phyloP scores from a whole-genome alignment of 1,139 yeast genomes.

The Geotrichum phurueaensis region DNA sequence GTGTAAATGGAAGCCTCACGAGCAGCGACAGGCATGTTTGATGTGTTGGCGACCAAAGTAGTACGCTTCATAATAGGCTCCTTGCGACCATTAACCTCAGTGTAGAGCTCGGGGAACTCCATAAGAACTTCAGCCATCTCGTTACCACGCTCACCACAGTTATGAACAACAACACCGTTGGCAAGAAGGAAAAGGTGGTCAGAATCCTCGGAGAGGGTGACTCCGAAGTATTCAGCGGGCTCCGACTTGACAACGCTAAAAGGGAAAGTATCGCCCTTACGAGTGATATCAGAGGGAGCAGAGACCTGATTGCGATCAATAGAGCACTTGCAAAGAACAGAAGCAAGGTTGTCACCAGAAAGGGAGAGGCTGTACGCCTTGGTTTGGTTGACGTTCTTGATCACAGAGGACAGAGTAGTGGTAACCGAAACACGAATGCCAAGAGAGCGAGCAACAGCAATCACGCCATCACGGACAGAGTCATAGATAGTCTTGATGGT shows the following conservation, averaged over 20 bases:
- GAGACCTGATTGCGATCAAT: background rate
- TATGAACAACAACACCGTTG: slow-evolving; percentile 29
- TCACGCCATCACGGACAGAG: background rate
- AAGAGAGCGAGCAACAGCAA: background rate
- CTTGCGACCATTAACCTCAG: slow-evolving; percentile 85
- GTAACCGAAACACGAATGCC: background rate
- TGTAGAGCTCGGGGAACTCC: slow-evolving; percentile 97
- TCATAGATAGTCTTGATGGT: background rate
- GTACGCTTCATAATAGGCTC: slow-evolving; percentile 99
- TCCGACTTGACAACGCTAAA: background rate
- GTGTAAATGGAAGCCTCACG: slow-evolving; percentile 99
- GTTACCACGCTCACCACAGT: slow-evolving; percentile 85
- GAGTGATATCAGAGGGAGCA: background rate
- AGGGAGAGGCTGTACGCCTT: background rate
- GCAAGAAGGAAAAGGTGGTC: slow-evolving; percentile 25
- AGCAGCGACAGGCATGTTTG: slow-evolving; percentile 99
- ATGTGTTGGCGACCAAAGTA: slow-evolving; percentile 94
- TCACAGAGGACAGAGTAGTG: background rate
- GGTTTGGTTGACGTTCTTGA: background rate
- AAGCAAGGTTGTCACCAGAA: background rate
- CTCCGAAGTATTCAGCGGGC: background rate
- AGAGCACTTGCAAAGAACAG: background rate
- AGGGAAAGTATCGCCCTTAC: background rate
- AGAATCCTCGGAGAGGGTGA: slow-evolving; percentile 13
- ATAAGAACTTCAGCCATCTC: slow-evolving; percentile 99